Base-by-base conservation (phyloP, 2,329 filamentous ascomycete species). In the Colletotrichum orbiculare region DNA sequence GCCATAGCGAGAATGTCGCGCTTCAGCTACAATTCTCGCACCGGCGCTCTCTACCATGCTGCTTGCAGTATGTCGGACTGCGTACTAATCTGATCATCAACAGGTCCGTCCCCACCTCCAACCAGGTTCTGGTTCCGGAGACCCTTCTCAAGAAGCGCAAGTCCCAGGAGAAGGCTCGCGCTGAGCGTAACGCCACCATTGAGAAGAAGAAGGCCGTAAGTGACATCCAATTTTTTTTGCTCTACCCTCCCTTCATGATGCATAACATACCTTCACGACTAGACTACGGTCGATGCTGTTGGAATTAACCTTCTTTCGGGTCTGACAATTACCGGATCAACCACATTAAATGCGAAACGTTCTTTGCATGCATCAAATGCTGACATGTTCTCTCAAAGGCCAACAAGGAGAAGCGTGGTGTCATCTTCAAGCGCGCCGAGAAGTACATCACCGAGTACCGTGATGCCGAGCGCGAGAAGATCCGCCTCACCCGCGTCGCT, bases 141-240 rank as follows among this genome's bases (percentile, higher is more conserved):
- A 99, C 96, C 77, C 93, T 99, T 78, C 90, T 99, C 83, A 99
- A 99, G 92, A 99, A 99, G 93, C 93, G 96, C 87, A 99, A 99
- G 94, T 93, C 89, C 83, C 95, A 97, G 87, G 96, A 99, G 90
- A 97, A 97, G 90, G 94, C 94, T 81, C 92, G 94, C 82, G 94
- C 96, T 82, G 92, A 95, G 85, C 91, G 90, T 81, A 83, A 87
- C 73, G 87, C 91, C 72, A 92, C 92, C 77, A 81, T 89, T 72
- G 88, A 94, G 83, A 92, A 97, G 88, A 92, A 90, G 83, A 96
- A 96, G 87, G 88, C 93, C 87, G 96, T 98, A 82, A 81, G 93
- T 89, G 70, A 15, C 85, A 84, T 67, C 0, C 8, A 0, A 11
- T 50, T 42, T n/a, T 10, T 10, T n/a, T 13, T 10, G 2, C 2